Evolutionary conservation across 192 early-diverging fungal genomes (phyloP), one percentile per base, ranked within the genome.

Genomic region (Coemansia sp.): DNA sequence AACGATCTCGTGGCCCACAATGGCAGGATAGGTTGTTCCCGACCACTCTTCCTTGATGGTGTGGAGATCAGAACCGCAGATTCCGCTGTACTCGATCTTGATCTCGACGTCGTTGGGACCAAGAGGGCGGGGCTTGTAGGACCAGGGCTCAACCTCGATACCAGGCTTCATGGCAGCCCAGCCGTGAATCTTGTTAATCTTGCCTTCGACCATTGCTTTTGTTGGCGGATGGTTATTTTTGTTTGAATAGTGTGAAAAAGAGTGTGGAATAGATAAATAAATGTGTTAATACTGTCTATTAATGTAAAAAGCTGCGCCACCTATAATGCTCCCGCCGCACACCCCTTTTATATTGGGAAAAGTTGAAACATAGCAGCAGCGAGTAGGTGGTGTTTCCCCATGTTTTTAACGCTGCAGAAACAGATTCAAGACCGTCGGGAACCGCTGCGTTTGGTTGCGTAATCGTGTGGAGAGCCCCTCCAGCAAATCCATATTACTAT

Each of bases 51-150:
- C 61, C 50, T 78, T 79, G 38, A 81, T 46, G 30, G 77, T 83
- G 71, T 93, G 88, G 32, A 89, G 54, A 58, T 93, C 91, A 5
- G 85, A 81, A 39, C 82, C 84, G 56, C 90, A 92, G 45, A 90
- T 82, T 32, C 88, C 87, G 53, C 86, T 85, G 65, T 85, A 81
- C 14, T 78, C 66, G 50, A 91, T 83, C 65, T 88, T 68, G 43
- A 92, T 87, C 59, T 86, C 83, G 28, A 90, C 78, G 55, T 85
- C 85, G 58, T 83, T 64, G 10, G 58, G 57, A 7, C 81, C 81
- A 1, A 85, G 51, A 1, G 81, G 78, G 15, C 81, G 81, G 9
- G 83, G 81, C 43, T 48, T 76, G 63, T 85, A 85, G 2, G 64
- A 55, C 59, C 74, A 80, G 22, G 67, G 64, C 64, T 75, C 63